Conservation (phyloP, 257 asterid genomes). For the Lithospermum erythrorhizon region DNA sequence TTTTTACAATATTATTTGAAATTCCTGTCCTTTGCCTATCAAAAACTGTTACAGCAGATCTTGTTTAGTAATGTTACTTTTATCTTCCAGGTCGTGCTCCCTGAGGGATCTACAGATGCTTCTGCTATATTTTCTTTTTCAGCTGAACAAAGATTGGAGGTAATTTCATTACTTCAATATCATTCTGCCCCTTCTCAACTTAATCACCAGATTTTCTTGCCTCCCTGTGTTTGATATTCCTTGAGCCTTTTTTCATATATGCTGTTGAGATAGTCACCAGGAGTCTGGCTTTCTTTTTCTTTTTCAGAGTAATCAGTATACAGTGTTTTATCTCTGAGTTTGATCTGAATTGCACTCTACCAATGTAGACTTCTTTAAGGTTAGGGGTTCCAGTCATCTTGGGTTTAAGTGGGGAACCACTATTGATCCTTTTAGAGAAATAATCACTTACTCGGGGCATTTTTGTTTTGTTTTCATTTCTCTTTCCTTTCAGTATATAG, state of each 20-base stretch:
- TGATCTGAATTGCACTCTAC: too few species aligned
- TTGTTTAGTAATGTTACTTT: slow-evolving; percentile 13
- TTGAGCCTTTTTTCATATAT: background rate
- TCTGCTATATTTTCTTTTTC: slow-evolving; percentile 58
- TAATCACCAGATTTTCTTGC: background rate
- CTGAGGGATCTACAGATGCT: slow-evolving; percentile 88
- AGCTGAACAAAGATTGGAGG: slow-evolving; percentile 70
- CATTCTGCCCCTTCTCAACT: background rate
- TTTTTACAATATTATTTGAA: slow-evolving; percentile 9
- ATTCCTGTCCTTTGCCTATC: slow-evolving; percentile 5
- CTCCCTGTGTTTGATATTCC: background rate
- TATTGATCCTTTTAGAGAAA: too few species aligned
- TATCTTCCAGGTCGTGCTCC: slow-evolving; percentile 72
- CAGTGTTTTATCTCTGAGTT: too few species aligned
- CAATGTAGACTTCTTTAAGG: too few species aligned
- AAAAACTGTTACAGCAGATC: slow-evolving; percentile 1
- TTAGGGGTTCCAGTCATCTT: too few species aligned
- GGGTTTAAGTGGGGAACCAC: too few species aligned
- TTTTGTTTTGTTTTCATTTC: too few species aligned
- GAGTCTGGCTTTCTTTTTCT: background rate
- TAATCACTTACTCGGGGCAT: too few species aligned
- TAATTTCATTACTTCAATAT: slow-evolving; percentile 12
- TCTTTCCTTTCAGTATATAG: too few species aligned
- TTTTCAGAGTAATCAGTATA: too few species aligned
- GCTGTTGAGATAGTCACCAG: background rate